A percentile compares a stretch with the other conserved stretches of the same genome.
Conservation (phyloP, 2,329 filamentous ascomycete species). For the Aureobasidium sp. region DNA sequence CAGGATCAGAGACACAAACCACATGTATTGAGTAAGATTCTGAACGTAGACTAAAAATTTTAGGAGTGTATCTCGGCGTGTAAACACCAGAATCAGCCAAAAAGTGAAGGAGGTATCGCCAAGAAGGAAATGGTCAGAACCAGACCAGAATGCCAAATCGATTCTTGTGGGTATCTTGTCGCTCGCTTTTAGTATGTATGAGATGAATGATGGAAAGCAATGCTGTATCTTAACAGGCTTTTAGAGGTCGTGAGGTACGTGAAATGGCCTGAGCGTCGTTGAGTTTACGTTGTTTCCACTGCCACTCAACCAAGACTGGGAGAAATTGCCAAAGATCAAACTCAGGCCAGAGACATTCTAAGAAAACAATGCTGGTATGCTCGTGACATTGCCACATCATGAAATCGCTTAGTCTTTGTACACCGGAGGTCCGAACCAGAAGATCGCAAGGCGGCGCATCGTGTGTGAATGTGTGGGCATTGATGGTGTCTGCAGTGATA, state of each 20-base stretch:
- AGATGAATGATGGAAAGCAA: background rate
- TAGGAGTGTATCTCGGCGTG: background rate
- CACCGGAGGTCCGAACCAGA: slow-evolving; percentile 85
- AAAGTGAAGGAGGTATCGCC: background rate
- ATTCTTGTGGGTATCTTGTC: slow-evolving; percentile 12
- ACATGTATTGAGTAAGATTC: background rate
- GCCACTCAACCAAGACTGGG: slow-evolving; percentile 88
- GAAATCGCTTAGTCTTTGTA: slow-evolving; percentile 89
- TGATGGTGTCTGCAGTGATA: slow-evolving; percentile 76
- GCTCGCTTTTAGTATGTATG: slow-evolving; percentile 2
- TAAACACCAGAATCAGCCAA: background rate
- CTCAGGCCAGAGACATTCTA: slow-evolving; percentile 90
- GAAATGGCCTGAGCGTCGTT: slow-evolving; percentile 24
- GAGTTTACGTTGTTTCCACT: slow-evolving; percentile 49
- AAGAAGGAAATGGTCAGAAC: slow-evolving; percentile 6
- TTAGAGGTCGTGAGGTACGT: slow-evolving; percentile 3
- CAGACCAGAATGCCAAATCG: slow-evolving; percentile 8
- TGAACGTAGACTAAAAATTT: background rate
- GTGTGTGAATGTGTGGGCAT: slow-evolving; percentile 80
- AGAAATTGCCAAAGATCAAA: slow-evolving; percentile 92
- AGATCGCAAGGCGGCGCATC: slow-evolving; percentile 82
- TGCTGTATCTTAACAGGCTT: background rate
- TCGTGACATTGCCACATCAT: slow-evolving; percentile 99
- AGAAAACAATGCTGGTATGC: slow-evolving; percentile 84
- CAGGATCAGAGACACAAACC: background rate